Conservation (phyloP, 163 green algal genomes). For the Chlamydomonas reinhardtii region DNA sequence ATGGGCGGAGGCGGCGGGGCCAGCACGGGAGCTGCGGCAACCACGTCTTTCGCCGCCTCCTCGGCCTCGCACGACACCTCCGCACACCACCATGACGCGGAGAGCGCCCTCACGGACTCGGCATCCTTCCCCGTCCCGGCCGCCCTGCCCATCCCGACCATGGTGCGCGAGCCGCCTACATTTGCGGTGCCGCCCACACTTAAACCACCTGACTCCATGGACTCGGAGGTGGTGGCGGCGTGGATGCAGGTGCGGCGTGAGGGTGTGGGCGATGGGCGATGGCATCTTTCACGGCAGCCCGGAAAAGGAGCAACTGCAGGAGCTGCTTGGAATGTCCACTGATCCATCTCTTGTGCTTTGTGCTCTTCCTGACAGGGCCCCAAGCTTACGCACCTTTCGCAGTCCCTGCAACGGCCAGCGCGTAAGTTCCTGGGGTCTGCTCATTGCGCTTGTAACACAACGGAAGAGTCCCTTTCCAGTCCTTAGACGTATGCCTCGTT, state of each 20-base stretch:
- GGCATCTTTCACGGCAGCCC: no score
- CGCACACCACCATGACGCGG: background rate
- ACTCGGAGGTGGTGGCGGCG: constrained; percentile 29
- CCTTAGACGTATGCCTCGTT: no score
- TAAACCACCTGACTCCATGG: constrained; percentile 11
- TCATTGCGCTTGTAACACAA: no score
- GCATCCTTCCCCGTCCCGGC: constrained; percentile 15
- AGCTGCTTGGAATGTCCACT: no score
- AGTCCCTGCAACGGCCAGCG: background rate
- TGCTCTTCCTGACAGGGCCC: constrained; percentile 5
- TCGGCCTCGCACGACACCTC: background rate
- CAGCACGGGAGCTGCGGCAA: background rate
- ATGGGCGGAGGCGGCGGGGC: background rate
- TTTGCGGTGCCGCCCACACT: constrained; percentile 13
- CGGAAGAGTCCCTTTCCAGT: no score
- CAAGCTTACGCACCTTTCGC: constrained; percentile 11
- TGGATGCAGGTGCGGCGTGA: constrained; percentile 17
- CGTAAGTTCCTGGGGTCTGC: background rate
- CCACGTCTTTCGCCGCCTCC: background rate
- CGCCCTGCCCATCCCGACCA: background rate
- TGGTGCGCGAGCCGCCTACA: background rate
- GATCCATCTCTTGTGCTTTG: no score
- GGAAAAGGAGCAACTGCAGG: no score
- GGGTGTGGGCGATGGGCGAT: background rate
- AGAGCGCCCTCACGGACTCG: constrained; percentile 20